Base-by-base conservation (phyloP, 257 asterid genomes). In the Prunella vulgaris region DNA sequence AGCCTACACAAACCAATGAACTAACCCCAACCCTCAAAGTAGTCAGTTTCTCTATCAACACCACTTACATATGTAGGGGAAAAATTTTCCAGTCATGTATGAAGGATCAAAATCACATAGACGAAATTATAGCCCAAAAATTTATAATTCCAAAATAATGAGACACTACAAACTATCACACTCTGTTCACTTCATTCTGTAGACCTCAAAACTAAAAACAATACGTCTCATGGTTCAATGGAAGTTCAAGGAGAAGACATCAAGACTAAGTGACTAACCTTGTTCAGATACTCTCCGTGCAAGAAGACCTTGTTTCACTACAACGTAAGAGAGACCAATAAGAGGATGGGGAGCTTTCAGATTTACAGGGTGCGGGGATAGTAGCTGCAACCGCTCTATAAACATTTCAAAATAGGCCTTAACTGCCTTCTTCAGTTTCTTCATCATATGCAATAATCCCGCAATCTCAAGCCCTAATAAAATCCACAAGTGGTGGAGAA, bases 321-420 rank as follows among this genome's bases (percentile, higher is more conserved):
- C n/a, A n/a, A n/a, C 95, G 64, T 89, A 94, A 57, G 93, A 60
- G 70, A 94, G 95, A 65, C 86, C 97, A 22, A 93, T 85, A 12
- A 93, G 95, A 44, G 93, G 96, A 70, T 91, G 99, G 20, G 96
- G 97, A 60, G 97, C 98, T 74, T 91, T 91, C 25, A 98, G 99
- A 58, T 98, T 98, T 22, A 86, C 88, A 21, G 97, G 99, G 79
- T 90, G 98, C 17, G 99, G 99, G 68, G 99, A 98, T 75, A 89
- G 74, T n/a, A 94, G 89, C 88, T 89, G 88, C 48, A 94, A 80
- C 64, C 96, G 82, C 78, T 91, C 87, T 20, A 91, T 82, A 83
- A 91, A 94, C 2, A 97, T 95, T 64, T 97, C 99, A 61, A 87
- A 94, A 72, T 94, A 97, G 46, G 83, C 89, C 70, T 79, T 94